These are phyloP conservation scores for Picea abies DNA, from an alignment of 83 land plant genomes.

Conservation along the genomic window DNA sequence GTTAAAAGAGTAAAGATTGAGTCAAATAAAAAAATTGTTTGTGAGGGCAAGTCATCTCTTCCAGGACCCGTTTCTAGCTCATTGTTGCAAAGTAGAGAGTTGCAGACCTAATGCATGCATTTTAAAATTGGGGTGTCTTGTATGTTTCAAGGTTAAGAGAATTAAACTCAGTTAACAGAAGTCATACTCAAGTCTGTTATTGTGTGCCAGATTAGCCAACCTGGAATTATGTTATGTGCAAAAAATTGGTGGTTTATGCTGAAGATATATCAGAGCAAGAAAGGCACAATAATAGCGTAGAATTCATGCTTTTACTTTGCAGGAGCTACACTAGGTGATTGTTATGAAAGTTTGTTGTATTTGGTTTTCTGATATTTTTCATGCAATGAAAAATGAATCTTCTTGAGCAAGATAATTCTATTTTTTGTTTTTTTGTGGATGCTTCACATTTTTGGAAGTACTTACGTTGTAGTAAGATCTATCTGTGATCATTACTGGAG, in stretches of 20 bases:
- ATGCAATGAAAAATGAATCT: neutral
- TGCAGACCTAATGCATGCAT: neutral
- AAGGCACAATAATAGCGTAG: neutral
- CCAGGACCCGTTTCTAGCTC: neutral
- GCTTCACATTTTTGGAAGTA: too few relatives aligned
- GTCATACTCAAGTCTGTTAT: neutral
- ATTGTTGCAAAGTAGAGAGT: neutral
- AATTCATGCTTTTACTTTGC: neutral
- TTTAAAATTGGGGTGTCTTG: neutral
- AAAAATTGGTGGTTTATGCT: neutral
- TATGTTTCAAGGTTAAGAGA: neutral
- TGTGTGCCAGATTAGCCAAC: neutral
- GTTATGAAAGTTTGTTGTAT: neutral
- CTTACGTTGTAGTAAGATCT: too few relatives aligned
- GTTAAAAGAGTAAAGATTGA: neutral
- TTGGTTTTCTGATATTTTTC: neutral
- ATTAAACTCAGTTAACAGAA: neutral
- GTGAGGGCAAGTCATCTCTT: neutral
- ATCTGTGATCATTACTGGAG: too few relatives aligned
- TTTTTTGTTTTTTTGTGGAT: neutral
- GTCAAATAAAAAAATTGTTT: neutral
- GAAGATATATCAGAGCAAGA: neutral
- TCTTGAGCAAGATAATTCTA: neutral
- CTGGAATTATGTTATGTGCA: neutral
- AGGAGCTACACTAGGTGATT: neutral